Evolutionary conservation across 1,284 basidiomycete genomes (phyloP).

Genomic region (Abortiporus biennis): DNA sequence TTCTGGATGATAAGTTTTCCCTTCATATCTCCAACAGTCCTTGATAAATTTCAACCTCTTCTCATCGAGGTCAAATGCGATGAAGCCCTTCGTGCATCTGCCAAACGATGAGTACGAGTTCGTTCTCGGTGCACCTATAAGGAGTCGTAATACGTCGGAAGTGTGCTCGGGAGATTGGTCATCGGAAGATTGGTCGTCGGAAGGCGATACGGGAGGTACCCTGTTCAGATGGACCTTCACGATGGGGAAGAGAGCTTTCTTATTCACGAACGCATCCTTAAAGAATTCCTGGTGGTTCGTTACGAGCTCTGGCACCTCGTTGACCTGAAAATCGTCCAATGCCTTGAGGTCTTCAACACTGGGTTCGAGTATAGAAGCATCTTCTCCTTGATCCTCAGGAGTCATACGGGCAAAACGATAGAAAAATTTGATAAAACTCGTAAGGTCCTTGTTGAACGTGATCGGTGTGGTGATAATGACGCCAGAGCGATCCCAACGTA

Average conservation of each 20-base stretch:
- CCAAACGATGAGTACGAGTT: background rate
- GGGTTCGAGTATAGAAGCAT: background rate
- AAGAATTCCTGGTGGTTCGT: too few species aligned
- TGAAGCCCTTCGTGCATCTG: background rate
- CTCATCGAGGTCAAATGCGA: background rate
- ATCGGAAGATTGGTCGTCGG: too few species aligned
- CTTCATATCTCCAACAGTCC: background rate
- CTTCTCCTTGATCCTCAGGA: background rate
- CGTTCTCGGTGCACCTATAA: too few species aligned
- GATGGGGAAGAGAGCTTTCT: background rate
- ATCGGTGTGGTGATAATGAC: background rate
- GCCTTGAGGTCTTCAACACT: background rate
- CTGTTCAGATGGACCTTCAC: background rate
- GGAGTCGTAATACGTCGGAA: too few species aligned
- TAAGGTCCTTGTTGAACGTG: background rate
- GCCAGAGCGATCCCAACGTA: background rate
- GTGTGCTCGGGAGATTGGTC: too few species aligned
- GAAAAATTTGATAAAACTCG: background rate
- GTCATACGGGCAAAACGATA: background rate
- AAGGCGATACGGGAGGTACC: background rate
- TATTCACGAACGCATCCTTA: too few species aligned
- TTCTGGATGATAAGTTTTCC: background rate
- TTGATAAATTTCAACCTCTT: constrained; percentile 2
- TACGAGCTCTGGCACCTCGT: too few species aligned
- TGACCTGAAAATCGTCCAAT: too few species aligned